Conservation (phyloP, 225 moss, liverwort and hornwort genomes). For the Antitrichia curtipendula region DNA sequence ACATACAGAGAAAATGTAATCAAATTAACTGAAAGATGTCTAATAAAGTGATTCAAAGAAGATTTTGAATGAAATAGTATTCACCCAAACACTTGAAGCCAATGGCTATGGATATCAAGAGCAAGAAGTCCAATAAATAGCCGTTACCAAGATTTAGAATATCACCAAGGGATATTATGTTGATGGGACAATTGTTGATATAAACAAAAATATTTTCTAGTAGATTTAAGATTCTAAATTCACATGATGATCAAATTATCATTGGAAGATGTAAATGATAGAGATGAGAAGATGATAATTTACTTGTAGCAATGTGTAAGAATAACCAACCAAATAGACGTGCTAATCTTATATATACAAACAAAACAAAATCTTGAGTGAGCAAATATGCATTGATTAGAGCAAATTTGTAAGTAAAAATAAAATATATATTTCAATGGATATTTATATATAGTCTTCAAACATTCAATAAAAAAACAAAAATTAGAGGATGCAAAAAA, state of each 20-base stretch:
- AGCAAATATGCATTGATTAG: neutral
- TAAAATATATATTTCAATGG: neutral
- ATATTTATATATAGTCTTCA: neutral
- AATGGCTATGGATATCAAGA: neutral
- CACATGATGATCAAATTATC: neutral
- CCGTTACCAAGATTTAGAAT: neutral
- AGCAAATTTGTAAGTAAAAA: neutral
- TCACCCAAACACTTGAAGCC: neutral
- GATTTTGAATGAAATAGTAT: neutral
- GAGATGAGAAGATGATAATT: neutral
- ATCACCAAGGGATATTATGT: neutral
- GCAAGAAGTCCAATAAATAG: neutral
- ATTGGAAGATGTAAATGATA: neutral
- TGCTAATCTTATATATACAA: constrained; percentile 36
- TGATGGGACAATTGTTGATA: neutral
- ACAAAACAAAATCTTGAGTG: neutral
- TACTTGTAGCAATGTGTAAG: constrained; percentile 39
- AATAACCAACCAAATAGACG: constrained; percentile 49
- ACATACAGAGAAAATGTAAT: neutral
- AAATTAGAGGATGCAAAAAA: neutral
- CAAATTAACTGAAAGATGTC: neutral
- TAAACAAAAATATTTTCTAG: neutral
- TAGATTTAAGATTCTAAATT: neutral
- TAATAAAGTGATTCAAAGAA: neutral
- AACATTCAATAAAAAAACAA: neutral